Evolutionary conservation across 345 rosid species (phyloP).

Genomic region (Mangifera indica): DNA sequence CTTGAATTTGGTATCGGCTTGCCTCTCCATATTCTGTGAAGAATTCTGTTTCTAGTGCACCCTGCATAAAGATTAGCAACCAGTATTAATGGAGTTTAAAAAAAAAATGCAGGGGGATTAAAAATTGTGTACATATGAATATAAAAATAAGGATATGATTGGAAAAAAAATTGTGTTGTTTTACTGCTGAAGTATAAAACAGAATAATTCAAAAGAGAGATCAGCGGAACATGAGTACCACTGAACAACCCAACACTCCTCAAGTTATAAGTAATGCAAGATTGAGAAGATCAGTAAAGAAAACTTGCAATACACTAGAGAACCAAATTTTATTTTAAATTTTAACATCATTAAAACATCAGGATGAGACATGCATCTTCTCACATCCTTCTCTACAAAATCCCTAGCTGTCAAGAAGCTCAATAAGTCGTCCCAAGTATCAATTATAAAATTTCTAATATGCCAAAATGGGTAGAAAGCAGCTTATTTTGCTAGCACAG

Average conservation of each 20-base stretch:
- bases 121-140: background rate
- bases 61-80: conserved; percentile 36
- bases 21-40: conserved; percentile 99
- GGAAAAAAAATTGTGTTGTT: background rate
- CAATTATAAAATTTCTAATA: background rate
- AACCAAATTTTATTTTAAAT: background rate
- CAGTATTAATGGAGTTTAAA: background rate
- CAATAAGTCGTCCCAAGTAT: background rate
- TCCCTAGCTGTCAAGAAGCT: background rate
- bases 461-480: background rate
- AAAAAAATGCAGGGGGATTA: background rate
- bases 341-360: background rate
- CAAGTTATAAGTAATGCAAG: background rate
- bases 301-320: background rate
- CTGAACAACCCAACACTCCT: background rate
- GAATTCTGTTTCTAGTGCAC: conserved; percentile 65
- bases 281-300: background rate
- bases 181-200: background rate
- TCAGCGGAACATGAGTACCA: background rate
- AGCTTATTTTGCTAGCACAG: background rate
- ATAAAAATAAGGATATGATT: background rate
- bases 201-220: conserved; percentile 3
- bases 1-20: conserved; percentile 81
- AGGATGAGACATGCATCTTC: background rate
- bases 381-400: background rate